A percentile compares a stretch with the other conserved stretches of the same genome.
These are phyloP conservation scores for Podosphaera fusca DNA, from an alignment of 2,329 filamentous ascomycete genomes.

Conservation along the genomic window DNA sequence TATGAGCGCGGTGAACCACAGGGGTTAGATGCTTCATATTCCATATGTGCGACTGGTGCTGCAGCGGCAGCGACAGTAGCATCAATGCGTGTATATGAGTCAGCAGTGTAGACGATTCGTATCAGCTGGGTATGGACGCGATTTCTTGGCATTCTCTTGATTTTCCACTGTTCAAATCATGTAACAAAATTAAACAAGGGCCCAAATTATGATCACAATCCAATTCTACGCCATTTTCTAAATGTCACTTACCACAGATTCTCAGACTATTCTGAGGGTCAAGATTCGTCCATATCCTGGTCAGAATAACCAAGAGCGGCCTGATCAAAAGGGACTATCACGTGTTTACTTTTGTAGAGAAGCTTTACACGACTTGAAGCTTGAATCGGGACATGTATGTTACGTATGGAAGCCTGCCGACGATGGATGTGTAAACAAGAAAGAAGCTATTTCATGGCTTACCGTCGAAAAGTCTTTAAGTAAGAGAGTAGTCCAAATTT, in stretches of 20 bases:
- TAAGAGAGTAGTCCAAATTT: slow-evolving; percentile 46
- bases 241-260: slow-evolving; percentile 8
- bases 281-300: slow-evolving; percentile 14
- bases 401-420: slow-evolving; percentile 20
- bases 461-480: slow-evolving; percentile 34
- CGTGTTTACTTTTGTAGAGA: slow-evolving; percentile 15
- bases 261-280: slow-evolving; percentile 14
- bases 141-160: too few relatives aligned
- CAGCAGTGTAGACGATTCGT: neutral
- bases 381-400: slow-evolving; percentile 35
- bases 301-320: slow-evolving; percentile 11
- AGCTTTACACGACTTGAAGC: slow-evolving; percentile 28
- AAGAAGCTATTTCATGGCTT: slow-evolving; percentile 35
- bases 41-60: slow-evolving; percentile 21
- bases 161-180: too few relatives aligned
- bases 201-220: neutral
- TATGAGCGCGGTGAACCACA: slow-evolving; percentile 6
- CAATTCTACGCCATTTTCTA: neutral
- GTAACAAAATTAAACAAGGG: too few relatives aligned
- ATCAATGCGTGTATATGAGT: slow-evolving; percentile 16
- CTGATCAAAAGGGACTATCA: slow-evolving; percentile 15
- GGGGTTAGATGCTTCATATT: slow-evolving; percentile 15
- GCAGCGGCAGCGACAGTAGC: slow-evolving; percentile 20
- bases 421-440: slow-evolving; percentile 10
- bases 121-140: too few relatives aligned